phyloP scores from a whole-genome alignment of 345 rosid species.

The Salix koriyanagi region DNA sequence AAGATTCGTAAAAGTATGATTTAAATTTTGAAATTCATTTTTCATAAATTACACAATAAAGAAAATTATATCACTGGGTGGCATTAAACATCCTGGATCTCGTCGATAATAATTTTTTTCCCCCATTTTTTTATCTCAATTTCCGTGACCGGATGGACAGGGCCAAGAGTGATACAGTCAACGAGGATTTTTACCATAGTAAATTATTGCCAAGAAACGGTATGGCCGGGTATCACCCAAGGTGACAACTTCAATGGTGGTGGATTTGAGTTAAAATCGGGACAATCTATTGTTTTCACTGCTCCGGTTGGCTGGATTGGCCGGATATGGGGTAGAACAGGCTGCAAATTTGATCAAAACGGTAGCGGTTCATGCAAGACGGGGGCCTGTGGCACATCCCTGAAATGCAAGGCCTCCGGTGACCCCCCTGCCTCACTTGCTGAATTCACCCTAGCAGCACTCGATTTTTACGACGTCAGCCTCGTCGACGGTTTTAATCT shows the following conservation, averaged over 20 bases:
- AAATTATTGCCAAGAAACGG: slow-evolving; percentile 58
- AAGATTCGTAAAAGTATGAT: too few relatives aligned
- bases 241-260: slow-evolving; percentile 72
- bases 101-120: neutral
- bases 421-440: slow-evolving; percentile 45
- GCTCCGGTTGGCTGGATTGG: slow-evolving; percentile 91
- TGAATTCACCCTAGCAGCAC: slow-evolving; percentile 56
- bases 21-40: too few relatives aligned
- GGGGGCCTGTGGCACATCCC: slow-evolving; percentile 12
- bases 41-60: too few relatives aligned
- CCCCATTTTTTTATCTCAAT: neutral
- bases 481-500: slow-evolving; percentile 87
- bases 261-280: slow-evolving; percentile 58
- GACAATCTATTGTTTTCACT: slow-evolving; percentile 52
- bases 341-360: slow-evolving; percentile 57
- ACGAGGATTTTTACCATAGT: slow-evolving; percentile 59
- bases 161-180: slow-evolving; percentile 33
- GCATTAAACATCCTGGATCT: neutral
- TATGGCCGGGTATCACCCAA: slow-evolving; percentile 71
- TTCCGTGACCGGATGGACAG: slow-evolving; percentile 25
- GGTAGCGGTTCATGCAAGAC: slow-evolving; percentile 71
- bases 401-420: slow-evolving; percentile 17
- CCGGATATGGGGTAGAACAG: slow-evolving; percentile 82
- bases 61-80: neutral
- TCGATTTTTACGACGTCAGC: slow-evolving; percentile 81